Conservation (phyloP, 2,329 filamentous ascomycete genomes). For the Sordariomycetes sp. region DNA sequence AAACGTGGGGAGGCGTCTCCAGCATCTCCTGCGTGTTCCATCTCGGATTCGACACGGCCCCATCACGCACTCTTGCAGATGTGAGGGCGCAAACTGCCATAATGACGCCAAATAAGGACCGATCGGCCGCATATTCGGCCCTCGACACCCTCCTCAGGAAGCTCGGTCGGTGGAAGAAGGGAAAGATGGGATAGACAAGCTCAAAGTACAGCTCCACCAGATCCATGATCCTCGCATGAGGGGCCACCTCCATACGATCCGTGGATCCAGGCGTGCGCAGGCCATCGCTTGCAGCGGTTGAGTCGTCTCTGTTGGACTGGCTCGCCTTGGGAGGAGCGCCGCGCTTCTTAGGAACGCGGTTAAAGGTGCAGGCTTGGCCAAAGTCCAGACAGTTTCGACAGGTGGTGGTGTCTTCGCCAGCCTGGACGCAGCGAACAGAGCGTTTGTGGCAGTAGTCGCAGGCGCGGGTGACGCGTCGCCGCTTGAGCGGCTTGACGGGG, state of each 20-base stretch:
- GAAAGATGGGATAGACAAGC: constrained; percentile 43
- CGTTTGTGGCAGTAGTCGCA: constrained; percentile 34
- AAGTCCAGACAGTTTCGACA: constrained; percentile 42
- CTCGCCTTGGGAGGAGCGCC: constrained; percentile 3
- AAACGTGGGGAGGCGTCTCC: constrained; percentile 11
- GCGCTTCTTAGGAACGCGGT: constrained; percentile 28
- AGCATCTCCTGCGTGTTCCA: constrained; percentile 31
- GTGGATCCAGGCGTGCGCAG: too few species aligned
- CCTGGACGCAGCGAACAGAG: constrained; percentile 11
- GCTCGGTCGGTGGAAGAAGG: constrained; percentile 38
- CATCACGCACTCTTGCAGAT: constrained; percentile 37
- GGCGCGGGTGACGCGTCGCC: constrained; percentile 5
- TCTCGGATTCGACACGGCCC: constrained; percentile 28
- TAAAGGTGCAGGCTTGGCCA: constrained; percentile 34
- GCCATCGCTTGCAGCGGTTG: neutral
- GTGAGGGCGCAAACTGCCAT: constrained; percentile 43
- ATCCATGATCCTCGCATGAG: constrained; percentile 21
- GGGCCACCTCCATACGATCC: neutral
- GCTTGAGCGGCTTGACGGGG: neutral
- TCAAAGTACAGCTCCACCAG: constrained; percentile 42
- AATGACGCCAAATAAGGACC: constrained; percentile 34
- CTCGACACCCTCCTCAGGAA: constrained; percentile 27
- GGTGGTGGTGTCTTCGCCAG: constrained; percentile 22
- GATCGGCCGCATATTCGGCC: constrained; percentile 31
- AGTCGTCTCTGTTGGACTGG: neutral